A percentile compares a stretch with the other conserved stretches of the same genome.
phyloP scores from a whole-genome alignment of 805 yeast genomes.

The Candida maris region DNA sequence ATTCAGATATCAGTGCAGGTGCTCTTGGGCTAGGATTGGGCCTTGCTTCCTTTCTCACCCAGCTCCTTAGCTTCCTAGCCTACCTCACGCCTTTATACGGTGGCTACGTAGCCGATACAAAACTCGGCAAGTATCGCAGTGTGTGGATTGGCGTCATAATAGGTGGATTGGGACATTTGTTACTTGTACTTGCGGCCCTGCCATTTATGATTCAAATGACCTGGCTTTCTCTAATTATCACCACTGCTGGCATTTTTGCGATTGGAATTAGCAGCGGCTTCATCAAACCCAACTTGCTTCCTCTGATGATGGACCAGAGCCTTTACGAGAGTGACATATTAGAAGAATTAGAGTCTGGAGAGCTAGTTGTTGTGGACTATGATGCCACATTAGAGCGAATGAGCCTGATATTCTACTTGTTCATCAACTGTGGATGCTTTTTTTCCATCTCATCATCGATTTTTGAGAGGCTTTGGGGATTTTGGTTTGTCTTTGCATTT shows the following conservation, averaged over 20 bases:
- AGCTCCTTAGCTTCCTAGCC: slow-evolving; percentile 43
- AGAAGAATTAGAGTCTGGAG: slow-evolving; percentile 49
- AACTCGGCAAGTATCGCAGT: slow-evolving; percentile 43
- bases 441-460: slow-evolving; percentile 47
- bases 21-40: slow-evolving; percentile 47
- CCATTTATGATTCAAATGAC: slow-evolving; percentile 35
- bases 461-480: slow-evolving; percentile 46
- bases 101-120: slow-evolving; percentile 50
- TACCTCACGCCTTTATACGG: slow-evolving; percentile 48
- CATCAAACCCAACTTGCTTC: slow-evolving; percentile 50
- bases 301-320: slow-evolving; percentile 57
- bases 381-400: slow-evolving; percentile 38
- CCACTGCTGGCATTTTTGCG: slow-evolving; percentile 36
- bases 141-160: slow-evolving; percentile 44
- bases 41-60: slow-evolving; percentile 42
- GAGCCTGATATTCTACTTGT: slow-evolving; percentile 47
- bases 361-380: slow-evolving; percentile 53
- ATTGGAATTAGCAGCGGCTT: slow-evolving; percentile 48
- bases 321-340: slow-evolving; percentile 51
- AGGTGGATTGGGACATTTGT: slow-evolving; percentile 44
- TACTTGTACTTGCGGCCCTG: slow-evolving; percentile 45
- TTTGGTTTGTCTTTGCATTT: slow-evolving; percentile 47
- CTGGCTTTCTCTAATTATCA: slow-evolving; percentile 30
- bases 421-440: slow-evolving; percentile 52
- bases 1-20: slow-evolving; percentile 42